Evolutionary conservation across 768 basidiomycete species (phyloP).

Genomic region (Xerocomellus chrysenteron): DNA sequence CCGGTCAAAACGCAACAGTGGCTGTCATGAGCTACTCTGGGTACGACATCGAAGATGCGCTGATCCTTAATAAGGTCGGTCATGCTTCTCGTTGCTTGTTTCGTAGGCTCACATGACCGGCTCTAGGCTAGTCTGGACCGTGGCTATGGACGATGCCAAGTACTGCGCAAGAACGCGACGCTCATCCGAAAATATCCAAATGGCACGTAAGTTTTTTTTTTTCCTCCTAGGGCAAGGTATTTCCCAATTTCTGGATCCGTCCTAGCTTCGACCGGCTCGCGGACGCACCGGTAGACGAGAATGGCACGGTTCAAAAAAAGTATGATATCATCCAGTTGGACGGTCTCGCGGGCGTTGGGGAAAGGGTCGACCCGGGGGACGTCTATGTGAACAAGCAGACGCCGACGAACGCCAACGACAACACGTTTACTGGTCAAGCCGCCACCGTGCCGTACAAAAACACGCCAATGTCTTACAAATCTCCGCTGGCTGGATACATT

Average conservation of each 20-base stretch:
- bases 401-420: conserved; percentile 91
- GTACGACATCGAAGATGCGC: conserved; percentile 98
- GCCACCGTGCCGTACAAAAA: conserved; percentile 88
- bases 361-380: conserved; percentile 89
- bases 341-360: conserved; percentile 93
- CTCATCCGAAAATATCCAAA: conserved; percentile 96
- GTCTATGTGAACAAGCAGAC: conserved; percentile 97
- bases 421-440: conserved; percentile 81
- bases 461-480: conserved; percentile 89
- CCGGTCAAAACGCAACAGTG: conserved; percentile 97
- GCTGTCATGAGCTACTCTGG: conserved; percentile 99
- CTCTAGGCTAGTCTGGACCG: conserved; percentile 89
- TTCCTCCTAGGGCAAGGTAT: conserved; percentile 10
- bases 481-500: conserved; percentile 88
- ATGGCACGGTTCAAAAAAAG: conserved; percentile 74
- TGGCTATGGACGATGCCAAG: conserved; percentile 97
- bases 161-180: conserved; percentile 92
- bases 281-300: conserved; percentile 85
- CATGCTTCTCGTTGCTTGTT: conserved; percentile 4
- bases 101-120: conserved; percentile 1
- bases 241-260: conserved; percentile 4
- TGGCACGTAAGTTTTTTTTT: conserved; percentile 76
- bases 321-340: conserved; percentile 92
- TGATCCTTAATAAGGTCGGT: conserved; percentile 88
- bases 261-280: conserved; percentile 88